A percentile compares a stretch with the other conserved stretches of the same genome.
phyloP scores from a whole-genome alignment of 352 stramenopile genomes.

The Globisporangium nodosum region DNA sequence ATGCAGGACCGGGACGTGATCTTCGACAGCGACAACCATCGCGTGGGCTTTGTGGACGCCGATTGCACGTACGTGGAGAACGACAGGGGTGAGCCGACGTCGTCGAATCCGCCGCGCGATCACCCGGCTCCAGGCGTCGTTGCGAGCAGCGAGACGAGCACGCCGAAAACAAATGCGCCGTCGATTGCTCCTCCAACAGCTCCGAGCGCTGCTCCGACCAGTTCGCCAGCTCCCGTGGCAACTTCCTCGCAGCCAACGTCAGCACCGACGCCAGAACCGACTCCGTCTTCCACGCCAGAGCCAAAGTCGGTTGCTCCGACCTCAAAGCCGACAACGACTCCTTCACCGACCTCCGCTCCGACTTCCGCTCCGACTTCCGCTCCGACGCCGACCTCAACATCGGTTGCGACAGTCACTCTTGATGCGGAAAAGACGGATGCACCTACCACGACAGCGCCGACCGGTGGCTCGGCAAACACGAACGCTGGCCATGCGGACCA shows the following conservation, averaged over 20 bases:
- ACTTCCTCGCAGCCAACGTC: background rate
- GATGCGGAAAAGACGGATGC: background rate
- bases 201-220: background rate
- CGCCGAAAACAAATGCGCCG: background rate
- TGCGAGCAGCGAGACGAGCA: constrained; percentile 3
- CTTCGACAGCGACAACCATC: constrained; percentile 32
- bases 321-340: background rate
- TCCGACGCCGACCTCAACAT: background rate
- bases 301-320: constrained; percentile 3
- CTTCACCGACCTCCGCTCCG: constrained; percentile 1
- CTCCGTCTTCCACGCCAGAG: background rate
- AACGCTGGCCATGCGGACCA: constrained; percentile 17
- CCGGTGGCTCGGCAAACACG: constrained; percentile 8
- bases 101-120: constrained; percentile 10
- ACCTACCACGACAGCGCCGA: constrained; percentile 4
- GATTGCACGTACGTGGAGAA: constrained; percentile 17
- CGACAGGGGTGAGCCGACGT: constrained; percentile 1
- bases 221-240: constrained; percentile 3
- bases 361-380: constrained; percentile 1
- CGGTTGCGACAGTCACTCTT: constrained; percentile 6
- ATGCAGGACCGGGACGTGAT: constrained; percentile 48
- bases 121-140: constrained; percentile 9
- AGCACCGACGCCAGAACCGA: background rate
- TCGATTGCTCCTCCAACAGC: constrained; percentile 10
- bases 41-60: constrained; percentile 38